Evolutionary conservation across 1,139 yeast species (phyloP), one percentile per base, ranked within the genome.

Genomic region (Candida buenavistaensis): DNA sequence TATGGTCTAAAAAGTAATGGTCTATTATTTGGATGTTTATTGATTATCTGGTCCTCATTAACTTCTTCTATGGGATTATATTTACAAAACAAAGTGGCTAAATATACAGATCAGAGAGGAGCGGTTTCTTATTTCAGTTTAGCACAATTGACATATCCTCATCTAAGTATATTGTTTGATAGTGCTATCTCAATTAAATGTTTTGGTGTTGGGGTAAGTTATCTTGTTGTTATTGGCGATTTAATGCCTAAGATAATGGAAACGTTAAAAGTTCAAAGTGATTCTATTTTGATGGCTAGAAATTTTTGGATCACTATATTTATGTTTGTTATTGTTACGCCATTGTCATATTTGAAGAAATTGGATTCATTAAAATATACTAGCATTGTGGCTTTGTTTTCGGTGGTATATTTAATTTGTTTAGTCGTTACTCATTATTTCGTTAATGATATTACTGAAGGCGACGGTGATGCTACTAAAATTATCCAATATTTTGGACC

Each of bases 201-300:
- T 51, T 90, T 86, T 62, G 98, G 98, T 10, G 97, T 89, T 5
- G 92, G 94, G 2, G 78, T 92, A 10, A 82, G 94, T 36, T 92
- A 94, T 51, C 63, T 92, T 44, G 94, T 92, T 27, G 78, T 92
- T 40, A 80, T 89, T 39, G 97, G 96, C 7, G 97, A 90, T 53
- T 68, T 92, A 43, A 82, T 90, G 79, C 97, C 97, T 5, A 81
- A 80, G 47, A 79, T 83, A 32, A 58, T 75, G 51, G 74, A 69
- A 37, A 68, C 76, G 13, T 51, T 80, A 23, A 51, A 52, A 37
- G 47, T 52, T 3, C 46, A 63, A 23, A 35, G 44, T 1, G 50
- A 52, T 3, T 40, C 47, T 7, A 14, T 57, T 4, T 44, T 60
- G 22, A 44, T 51, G 47, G 66, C 68, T 32, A 64, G 92, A 43